A percentile compares a stretch with the other conserved stretches of the same genome.
phyloP scores from a whole-genome alignment of 306 rosid genomes.

The cucumber (Cucumis sativus) region DNA sequence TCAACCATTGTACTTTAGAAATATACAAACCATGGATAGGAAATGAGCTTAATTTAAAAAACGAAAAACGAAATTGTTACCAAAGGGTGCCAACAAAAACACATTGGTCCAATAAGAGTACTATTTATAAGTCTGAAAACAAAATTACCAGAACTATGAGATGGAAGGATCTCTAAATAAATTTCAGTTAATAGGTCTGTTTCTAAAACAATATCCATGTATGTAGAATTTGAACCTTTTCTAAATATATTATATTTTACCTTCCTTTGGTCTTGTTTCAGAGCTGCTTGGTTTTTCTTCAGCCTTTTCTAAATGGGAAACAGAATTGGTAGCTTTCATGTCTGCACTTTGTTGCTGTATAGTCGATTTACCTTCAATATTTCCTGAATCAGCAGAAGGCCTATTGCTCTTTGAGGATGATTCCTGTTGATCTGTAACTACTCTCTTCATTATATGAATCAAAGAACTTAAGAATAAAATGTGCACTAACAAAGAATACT shows the following conservation, averaged over 20 bases:
- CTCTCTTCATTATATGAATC: conserved; percentile 12
- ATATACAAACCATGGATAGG: too few species aligned
- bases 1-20: too few species aligned
- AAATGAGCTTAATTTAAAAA: too few species aligned
- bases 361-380: conserved; percentile 20
- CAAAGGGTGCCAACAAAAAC: not conserved
- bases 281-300: conserved; percentile 74
- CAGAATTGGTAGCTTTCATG: conserved; percentile 17
- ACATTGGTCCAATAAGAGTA: not conserved
- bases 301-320: conserved; percentile 22
- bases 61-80: too few species aligned
- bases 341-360: conserved; percentile 23
- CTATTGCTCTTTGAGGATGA: conserved; percentile 23
- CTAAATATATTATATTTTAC: conserved; percentile 13
- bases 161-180: not conserved
- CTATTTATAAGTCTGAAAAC: not conserved
- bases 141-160: not conserved
- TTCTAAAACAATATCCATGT: not conserved
- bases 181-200: not conserved
- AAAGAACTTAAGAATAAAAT: not conserved
- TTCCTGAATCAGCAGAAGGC: conserved; percentile 19
- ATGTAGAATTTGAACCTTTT: not conserved
- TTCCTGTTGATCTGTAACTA: conserved; percentile 26
- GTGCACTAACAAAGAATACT: not conserved
- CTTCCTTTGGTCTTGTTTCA: conserved; percentile 76